Conservation (phyloP, 31 red algal species). For the Odonthalia washingtoniensis region DNA sequence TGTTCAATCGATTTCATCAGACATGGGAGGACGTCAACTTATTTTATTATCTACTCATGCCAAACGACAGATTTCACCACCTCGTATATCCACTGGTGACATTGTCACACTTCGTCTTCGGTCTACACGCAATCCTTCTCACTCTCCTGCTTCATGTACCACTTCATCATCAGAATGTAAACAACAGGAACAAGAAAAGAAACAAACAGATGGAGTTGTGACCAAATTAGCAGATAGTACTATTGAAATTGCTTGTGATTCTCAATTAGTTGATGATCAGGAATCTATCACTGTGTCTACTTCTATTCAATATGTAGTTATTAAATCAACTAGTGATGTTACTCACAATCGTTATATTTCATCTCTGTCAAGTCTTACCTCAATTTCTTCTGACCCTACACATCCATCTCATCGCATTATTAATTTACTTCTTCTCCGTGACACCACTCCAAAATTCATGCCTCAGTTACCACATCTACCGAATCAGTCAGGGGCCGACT, state of each 20-base stretch:
- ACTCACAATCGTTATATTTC: conserved; percentile 12
- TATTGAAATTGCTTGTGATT: no score
- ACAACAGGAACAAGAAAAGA: neutral
- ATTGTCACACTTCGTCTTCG: conserved; percentile 34
- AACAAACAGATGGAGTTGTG: no score
- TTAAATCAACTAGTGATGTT: conserved; percentile 26
- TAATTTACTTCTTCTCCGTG: conserved; percentile 14
- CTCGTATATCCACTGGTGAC: conserved; percentile 46
- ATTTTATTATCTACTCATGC: no score
- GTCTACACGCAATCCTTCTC: neutral
- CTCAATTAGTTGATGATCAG: no score
- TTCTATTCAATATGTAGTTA: conserved; percentile 30
- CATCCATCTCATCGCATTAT: conserved; percentile 13
- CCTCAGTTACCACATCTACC: no score
- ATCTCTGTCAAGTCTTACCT: conserved; percentile 11
- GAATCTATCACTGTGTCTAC: no score
- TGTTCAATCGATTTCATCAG: neutral
- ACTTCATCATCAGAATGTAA: neutral
- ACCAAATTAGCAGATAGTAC: no score
- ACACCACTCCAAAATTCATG: conserved; percentile 1
- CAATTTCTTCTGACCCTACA: no score
- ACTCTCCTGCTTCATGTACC: neutral
- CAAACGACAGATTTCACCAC: no score
- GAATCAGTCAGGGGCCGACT: no score
- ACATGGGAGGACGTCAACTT: conserved; percentile 13